Conservation (phyloP, 73 alveolate species). For the Paramecium tetraurelia region DNA sequence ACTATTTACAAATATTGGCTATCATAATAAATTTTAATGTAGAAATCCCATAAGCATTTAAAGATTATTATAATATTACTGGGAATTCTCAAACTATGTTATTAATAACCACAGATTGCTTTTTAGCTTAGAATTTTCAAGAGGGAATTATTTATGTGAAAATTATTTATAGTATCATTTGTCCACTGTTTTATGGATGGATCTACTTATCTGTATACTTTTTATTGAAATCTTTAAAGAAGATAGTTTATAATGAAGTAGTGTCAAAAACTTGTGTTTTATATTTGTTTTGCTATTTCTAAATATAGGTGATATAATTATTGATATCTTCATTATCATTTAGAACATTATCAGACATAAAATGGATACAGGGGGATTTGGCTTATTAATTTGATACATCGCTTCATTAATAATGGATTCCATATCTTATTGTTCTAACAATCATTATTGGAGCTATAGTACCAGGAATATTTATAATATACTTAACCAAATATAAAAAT, state of each 20-base stretch:
- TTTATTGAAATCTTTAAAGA: not conserved
- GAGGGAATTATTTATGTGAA: not conserved
- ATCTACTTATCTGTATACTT: not conserved
- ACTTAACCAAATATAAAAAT: not conserved
- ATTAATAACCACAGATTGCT: not conserved
- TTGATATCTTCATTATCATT: not conserved
- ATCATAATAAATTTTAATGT: slow-evolving; percentile 9
- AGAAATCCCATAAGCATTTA: not conserved
- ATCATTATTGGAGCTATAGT: not conserved
- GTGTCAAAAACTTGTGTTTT: not conserved
- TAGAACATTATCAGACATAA: not conserved
- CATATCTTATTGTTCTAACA: not conserved
- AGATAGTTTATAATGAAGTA: not conserved
- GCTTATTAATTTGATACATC: not conserved
- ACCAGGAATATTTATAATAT: not conserved
- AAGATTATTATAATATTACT: not conserved
- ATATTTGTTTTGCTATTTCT: not conserved
- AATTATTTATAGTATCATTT: not conserved
- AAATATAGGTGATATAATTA: not conserved
- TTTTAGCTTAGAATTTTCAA: not conserved
- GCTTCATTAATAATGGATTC: not conserved
- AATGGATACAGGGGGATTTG: not conserved
- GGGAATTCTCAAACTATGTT: not conserved
- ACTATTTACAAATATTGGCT: not conserved
- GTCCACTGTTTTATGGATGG: not conserved